A percentile compares a stretch with the other conserved stretches of the same genome.
phyloP scores from a whole-genome alignment of 2,329 filamentous ascomycete genomes.

The Metarhizium robertsii region DNA sequence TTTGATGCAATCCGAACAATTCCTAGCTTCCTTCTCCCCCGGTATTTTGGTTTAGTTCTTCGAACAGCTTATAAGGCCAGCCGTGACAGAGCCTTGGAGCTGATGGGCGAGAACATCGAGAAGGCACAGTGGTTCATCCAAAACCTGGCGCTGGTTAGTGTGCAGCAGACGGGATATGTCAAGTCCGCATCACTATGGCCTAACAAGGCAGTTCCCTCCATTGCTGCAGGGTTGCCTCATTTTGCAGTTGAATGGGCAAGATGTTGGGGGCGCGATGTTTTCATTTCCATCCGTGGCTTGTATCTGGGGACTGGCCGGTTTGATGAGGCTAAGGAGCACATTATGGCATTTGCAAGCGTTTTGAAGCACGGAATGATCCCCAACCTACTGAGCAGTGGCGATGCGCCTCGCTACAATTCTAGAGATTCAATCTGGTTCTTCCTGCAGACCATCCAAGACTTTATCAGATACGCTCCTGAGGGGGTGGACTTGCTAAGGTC shows the following conservation, averaged over 20 bases:
- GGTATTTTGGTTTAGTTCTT: constrained; percentile 86
- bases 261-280: constrained; percentile 96
- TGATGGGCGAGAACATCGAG: constrained; percentile 69
- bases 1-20: constrained; percentile 80
- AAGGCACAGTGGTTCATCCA: constrained; percentile 84
- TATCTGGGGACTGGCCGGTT: constrained; percentile 84
- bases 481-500: constrained; percentile 66
- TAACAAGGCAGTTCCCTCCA: constrained; percentile 69
- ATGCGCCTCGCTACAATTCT: constrained; percentile 85
- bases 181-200: constrained; percentile 89
- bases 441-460: constrained; percentile 92
- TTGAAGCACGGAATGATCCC: constrained; percentile 98
- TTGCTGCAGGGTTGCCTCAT: constrained; percentile 89
- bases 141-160: constrained; percentile 79
- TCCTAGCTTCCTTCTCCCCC: constrained; percentile 80
- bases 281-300: constrained; percentile 90
- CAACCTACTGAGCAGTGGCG: constrained; percentile 81
- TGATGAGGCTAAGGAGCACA: constrained; percentile 84
- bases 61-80: constrained; percentile 82
- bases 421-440: constrained; percentile 98
- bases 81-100: constrained; percentile 64
- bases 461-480: constrained; percentile 69
- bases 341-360: constrained; percentile 88
- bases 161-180: constrained; percentile 83
- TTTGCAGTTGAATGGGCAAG: constrained; percentile 91